Conservation (phyloP, 2,329 filamentous ascomycete species). For the Fusarium hostae region DNA sequence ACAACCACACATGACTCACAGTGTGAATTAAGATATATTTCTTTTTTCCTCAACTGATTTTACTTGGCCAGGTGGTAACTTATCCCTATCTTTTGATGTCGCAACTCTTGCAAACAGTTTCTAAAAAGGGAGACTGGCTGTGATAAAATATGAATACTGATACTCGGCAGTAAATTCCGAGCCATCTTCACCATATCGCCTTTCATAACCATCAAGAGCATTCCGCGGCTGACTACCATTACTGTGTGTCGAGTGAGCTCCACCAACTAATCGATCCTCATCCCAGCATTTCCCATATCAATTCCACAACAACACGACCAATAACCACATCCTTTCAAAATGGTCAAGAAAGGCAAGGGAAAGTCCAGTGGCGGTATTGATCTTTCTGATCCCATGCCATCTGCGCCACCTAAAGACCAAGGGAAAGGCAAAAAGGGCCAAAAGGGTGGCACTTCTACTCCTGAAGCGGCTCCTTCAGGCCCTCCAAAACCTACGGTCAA, state of each 20-base stretch:
- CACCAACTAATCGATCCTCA: slow-evolving; percentile 24
- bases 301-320: slow-evolving; percentile 14
- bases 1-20: background rate
- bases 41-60: background rate
- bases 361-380: slow-evolving; percentile 51
- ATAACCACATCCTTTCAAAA: slow-evolving; percentile 39
- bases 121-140: background rate
- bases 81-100: background rate
- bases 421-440: slow-evolving; percentile 56
- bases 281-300: slow-evolving; percentile 13
- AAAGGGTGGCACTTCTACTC: slow-evolving; percentile 45
- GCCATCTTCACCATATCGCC: no score
- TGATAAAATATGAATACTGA: background rate
- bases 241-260: slow-evolving; percentile 25
- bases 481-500: slow-evolving; percentile 72
- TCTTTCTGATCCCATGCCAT: slow-evolving; percentile 48
- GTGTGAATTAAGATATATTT: background rate
- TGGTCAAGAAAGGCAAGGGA: slow-evolving; percentile 66
- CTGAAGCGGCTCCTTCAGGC: slow-evolving; percentile 51
- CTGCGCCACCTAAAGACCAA: slow-evolving; percentile 55
- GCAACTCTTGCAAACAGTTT: background rate
- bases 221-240: background rate
- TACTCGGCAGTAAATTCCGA: background rate
- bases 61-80: background rate
- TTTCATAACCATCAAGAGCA: background rate